Base-by-base conservation (phyloP, 2,329 filamentous ascomycete genomes). In the Fusarium floridanum region DNA sequence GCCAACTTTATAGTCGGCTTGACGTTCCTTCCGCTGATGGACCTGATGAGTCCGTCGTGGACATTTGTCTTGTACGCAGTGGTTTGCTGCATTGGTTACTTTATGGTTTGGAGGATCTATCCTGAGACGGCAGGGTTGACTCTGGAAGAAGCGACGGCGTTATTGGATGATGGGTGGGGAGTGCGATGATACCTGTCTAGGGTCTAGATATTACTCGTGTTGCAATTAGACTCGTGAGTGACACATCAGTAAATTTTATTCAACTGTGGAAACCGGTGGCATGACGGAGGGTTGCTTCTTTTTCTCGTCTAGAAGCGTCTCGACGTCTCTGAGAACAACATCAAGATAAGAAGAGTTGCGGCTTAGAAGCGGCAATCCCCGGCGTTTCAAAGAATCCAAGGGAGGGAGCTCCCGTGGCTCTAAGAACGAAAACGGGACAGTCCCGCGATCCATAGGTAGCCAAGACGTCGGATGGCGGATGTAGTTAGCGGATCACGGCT, bases 11-110 rank as follows among this genome's bases (percentile, higher is more conserved):
- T 97, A 20, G 88, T 98, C 2, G 95, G 95, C 0, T 84, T 97
- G 70, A 97, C 94, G 0, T 98, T 98, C 78, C 81, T 98, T 77
- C 95, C 95, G 0, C 89, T 98, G 86, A 95, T 98, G 93, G 91
- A 95, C 70, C 83, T 86, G 11, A 80, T 97, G 73, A 92, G 90
- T 7, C 92, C 95, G 1, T 86, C 88, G 8, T 92, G 91, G 85
- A 97, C 95, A 0, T 98, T 98, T 85, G 88, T 90, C 1, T 82
- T 93, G n/a, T 98, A 98, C 83, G 93, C 93, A 0, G 77, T 81
- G 1, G 85, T 98, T 2, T 98, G 95, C 80, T 82, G 85, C 2
- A 79, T 83, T 2, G 94, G 94, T 0, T 97, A 94, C 88, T 79
- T 87, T 24, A 84, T 88, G 8, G 88, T 97, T 12, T 95, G 91